phyloP scores from a whole-genome alignment of 2,329 filamentous ascomycete genomes.

The Xylariaceae sp. region DNA sequence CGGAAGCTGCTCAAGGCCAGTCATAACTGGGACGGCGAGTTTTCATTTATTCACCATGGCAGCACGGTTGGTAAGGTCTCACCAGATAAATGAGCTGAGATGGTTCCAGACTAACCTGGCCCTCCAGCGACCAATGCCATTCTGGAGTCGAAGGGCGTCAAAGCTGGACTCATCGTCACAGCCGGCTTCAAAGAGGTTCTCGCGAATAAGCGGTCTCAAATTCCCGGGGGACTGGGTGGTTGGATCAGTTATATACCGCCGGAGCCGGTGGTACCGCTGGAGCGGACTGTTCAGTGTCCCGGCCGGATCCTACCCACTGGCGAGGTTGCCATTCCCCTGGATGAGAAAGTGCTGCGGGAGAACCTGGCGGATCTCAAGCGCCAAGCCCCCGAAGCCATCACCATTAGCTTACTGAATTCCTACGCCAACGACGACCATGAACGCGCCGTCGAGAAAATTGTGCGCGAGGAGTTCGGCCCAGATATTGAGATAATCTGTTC shows the following conservation, averaged over 20 bases:
- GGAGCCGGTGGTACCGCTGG: slow-evolving; percentile 39
- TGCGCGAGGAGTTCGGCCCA: slow-evolving; percentile 34
- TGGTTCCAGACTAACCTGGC: neutral
- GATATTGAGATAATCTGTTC: slow-evolving; percentile 37
- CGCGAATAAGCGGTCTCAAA: slow-evolving; percentile 37
- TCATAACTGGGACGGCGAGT: slow-evolving; percentile 34
- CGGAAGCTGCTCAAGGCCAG: slow-evolving; percentile 29
- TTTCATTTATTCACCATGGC: slow-evolving; percentile 41
- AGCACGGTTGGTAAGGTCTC: slow-evolving; percentile 30
- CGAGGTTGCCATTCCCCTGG: slow-evolving; percentile 30
- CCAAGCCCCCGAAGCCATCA: slow-evolving; percentile 35
- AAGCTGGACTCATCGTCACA: slow-evolving; percentile 38
- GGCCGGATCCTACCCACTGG: slow-evolving; percentile 37
- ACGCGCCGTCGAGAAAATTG: slow-evolving; percentile 26
- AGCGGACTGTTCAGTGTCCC: slow-evolving; percentile 36
- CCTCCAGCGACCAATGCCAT: slow-evolving; percentile 37
- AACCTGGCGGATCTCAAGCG: slow-evolving; percentile 30
- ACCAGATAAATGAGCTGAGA: neutral
- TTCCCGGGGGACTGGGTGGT: slow-evolving; percentile 41
- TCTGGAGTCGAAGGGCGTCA: slow-evolving; percentile 41
- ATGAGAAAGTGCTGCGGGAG: slow-evolving; percentile 29
- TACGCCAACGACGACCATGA: slow-evolving; percentile 37
- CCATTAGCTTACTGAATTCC: slow-evolving; percentile 39
- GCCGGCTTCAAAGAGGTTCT: slow-evolving; percentile 42
- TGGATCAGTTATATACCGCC: slow-evolving; percentile 42